These are phyloP conservation scores for Physaria fendleri DNA, from an alignment of 345 rosid genomes.

Conservation along the genomic window DNA sequence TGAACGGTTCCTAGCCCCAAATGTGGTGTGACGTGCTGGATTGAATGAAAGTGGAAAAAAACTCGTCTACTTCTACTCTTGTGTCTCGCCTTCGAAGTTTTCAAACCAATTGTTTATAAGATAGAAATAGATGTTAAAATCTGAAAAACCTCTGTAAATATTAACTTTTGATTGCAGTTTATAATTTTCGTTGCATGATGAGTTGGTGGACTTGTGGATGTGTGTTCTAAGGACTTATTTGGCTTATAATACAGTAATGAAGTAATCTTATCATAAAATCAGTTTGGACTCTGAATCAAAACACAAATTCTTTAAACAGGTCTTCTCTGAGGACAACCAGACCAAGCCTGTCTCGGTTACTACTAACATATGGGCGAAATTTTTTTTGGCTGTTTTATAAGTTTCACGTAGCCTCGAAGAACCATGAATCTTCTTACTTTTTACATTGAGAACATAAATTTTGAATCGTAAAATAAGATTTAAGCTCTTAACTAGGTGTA, in stretches of 20 bases:
- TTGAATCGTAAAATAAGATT: not conserved
- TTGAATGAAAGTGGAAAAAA: constrained; percentile 9
- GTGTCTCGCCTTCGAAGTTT: constrained; percentile 11
- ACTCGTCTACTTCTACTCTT: constrained; percentile 2
- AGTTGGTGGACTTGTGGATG: constrained; percentile 9
- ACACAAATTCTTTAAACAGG: not conserved
- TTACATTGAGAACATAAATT: constrained; percentile 16
- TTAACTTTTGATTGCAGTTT: constrained; percentile 1
- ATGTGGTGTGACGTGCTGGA: constrained; percentile 2
- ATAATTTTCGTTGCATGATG: not conserved
- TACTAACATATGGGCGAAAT: not conserved
- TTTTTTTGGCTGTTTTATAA: not conserved
- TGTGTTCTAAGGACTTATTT: not conserved
- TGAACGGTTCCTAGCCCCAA: not conserved
- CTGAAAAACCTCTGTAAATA: constrained; percentile 22
- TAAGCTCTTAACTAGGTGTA: constrained; percentile 34
- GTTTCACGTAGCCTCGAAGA: constrained; percentile 16
- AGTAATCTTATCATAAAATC: not conserved
- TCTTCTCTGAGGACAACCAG: not conserved
- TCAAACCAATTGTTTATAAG: constrained; percentile 20
- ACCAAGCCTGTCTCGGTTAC: constrained; percentile 9
- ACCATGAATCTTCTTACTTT: constrained; percentile 9
- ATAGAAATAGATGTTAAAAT: constrained; percentile 16
- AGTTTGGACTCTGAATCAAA: not conserved
- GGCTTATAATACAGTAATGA: not conserved